These are phyloP conservation scores for Scalesia atractyloides DNA, from an alignment of 129 eudicot genomes.

Conservation along the genomic window DNA sequence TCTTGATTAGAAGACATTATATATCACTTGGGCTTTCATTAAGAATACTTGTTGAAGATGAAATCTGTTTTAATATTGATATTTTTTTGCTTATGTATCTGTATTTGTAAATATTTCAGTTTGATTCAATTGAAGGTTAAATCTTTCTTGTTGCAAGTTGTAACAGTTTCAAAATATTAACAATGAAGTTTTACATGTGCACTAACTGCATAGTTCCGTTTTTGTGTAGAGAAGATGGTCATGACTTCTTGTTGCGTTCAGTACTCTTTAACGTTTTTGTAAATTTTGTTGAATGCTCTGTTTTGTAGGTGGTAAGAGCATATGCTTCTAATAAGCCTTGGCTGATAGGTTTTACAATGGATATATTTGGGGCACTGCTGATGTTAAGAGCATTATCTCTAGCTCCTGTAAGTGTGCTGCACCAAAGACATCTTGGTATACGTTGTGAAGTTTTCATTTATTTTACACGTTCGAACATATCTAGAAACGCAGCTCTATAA, in stretches of 20 bases:
- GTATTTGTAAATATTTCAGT: not conserved
- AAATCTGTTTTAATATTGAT: not conserved
- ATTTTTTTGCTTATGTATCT: not conserved
- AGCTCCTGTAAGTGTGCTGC: slow-evolving; percentile 68
- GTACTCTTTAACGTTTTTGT: not conserved
- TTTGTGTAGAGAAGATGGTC: not conserved
- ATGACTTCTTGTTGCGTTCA: not conserved
- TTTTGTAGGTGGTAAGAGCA: slow-evolving; percentile 75
- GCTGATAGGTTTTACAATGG: slow-evolving; percentile 86
- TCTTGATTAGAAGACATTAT: not conserved
- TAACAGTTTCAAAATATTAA: slow-evolving; percentile 10
- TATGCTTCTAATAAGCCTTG: slow-evolving; percentile 86
- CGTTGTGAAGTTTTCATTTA: not conserved
- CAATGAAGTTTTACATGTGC: slow-evolving; percentile 12
- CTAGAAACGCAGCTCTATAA: not conserved
- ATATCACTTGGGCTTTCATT: not conserved
- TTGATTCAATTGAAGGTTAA: slow-evolving; percentile 7
- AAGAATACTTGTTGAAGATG: not conserved
- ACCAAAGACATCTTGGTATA: not conserved
- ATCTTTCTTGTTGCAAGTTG: slow-evolving; percentile 12
- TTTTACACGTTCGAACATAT: not conserved
- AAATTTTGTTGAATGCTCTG: slow-evolving; percentile 2
- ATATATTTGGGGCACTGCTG: slow-evolving; percentile 86
- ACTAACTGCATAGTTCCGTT: not conserved
- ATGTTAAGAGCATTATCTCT: slow-evolving; percentile 95